Base-by-base conservation (phyloP, 2,329 filamentous ascomycete genomes). In the Moelleriella libera region DNA sequence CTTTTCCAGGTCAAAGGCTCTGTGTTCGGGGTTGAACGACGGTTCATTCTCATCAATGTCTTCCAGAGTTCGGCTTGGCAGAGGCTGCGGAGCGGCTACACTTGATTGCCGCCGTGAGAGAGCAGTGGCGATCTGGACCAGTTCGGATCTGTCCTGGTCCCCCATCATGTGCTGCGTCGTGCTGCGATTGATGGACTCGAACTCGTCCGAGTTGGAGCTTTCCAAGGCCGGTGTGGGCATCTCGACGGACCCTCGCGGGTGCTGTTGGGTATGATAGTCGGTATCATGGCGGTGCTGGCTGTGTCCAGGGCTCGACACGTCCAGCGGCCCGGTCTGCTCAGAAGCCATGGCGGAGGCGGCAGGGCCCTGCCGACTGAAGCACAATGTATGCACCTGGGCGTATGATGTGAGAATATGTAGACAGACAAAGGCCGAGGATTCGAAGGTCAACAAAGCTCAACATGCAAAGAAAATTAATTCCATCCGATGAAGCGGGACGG, bases 1-100 rank as follows among this genome's bases (percentile, higher is more conserved):
- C 50, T 64, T 66, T 6, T 60, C 51, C 10, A 69, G 54, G 46
- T 70, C 66, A 44, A 73, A 73, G 21, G 59, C 52, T 12, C 57
- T 54, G 51, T 60, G 63, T 2, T 58, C 51, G 0, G 69, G 68
- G 46, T 71, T 60, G 2, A 70, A 49, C 3, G 55, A 54, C 0
- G 65, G 59, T 30, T 66, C 62, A 37, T 58, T 51, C 31, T 58
- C 57, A 30, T 57, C 55, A 11, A 55, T 41, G 7, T 47, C 50
- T 4, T 50, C 51, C 7, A 61, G 55, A 0, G 54, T 50, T 37
- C 51, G 48, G 30, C 47, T 45, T 5, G 45, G 52, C 1, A 45
- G 47, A 0, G 50, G 45, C 2, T 48, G 54, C 52, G 6, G 60
- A 62, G 12, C 58, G 60, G 5, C 62, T 8, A 37, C 34, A 12